Percentiles rank a stretch among this genome's conserved stretches.
Evolutionary conservation across 805 yeast genomes (phyloP).

Genomic region (Schwanniomyces pseudopolymorphus): DNA sequence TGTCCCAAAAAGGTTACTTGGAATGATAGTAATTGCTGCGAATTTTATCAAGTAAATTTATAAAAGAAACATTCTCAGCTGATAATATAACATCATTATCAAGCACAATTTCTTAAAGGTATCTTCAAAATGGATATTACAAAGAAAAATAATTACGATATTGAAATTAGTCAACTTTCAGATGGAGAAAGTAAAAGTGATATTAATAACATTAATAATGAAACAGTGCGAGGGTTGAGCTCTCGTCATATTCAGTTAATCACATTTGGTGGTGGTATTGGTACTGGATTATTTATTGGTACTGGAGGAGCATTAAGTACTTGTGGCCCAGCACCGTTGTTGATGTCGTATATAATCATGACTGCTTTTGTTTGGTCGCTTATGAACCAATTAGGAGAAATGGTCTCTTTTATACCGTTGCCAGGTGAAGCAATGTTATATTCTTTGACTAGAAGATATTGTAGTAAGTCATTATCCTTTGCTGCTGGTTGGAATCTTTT

Average conservation of each 20-base stretch:
- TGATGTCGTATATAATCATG: conserved; percentile 17
- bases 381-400: conserved; percentile 17
- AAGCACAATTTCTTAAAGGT: too few species aligned
- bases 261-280: conserved; percentile 43
- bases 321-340: conserved; percentile 31
- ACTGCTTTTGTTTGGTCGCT: conserved; percentile 14
- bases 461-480: conserved; percentile 14
- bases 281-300: conserved; percentile 22
- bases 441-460: conserved; percentile 8
- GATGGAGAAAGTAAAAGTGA: background rate
- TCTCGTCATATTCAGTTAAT: conserved; percentile 37
- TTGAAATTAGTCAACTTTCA: background rate
- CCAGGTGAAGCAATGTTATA: conserved; percentile 16
- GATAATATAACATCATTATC: too few species aligned
- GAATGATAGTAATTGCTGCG: background rate
- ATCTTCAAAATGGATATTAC: too few species aligned
- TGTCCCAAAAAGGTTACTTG: background rate
- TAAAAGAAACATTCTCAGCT: too few species aligned
- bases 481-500: conserved; percentile 19
- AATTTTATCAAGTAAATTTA: too few species aligned
- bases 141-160: too few species aligned
- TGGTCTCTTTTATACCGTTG: conserved; percentile 16
- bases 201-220: too few species aligned
- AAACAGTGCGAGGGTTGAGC: conserved; percentile 22
- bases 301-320: conserved; percentile 21